Evolutionary conservation across 2,329 filamentous ascomycete species (phyloP).

Genomic region (Fonsecaea nubica): DNA sequence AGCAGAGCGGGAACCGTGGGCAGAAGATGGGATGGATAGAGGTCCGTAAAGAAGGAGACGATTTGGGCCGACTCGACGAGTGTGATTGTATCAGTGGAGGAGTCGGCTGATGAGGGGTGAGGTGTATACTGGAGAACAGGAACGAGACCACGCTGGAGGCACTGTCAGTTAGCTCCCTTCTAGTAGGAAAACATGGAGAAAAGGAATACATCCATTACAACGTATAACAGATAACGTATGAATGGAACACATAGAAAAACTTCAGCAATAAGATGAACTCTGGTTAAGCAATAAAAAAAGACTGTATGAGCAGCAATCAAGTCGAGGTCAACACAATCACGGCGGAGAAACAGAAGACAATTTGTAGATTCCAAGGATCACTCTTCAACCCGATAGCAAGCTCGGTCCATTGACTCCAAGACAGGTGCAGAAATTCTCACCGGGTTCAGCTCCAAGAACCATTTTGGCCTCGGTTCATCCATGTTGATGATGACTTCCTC

Average conservation of each 20-base stretch:
- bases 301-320: too few species aligned
- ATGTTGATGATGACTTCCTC: constrained; percentile 78
- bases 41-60: constrained; percentile 73
- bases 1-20: constrained; percentile 27
- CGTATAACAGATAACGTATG: too few species aligned
- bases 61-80: constrained; percentile 77
- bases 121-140: constrained; percentile 60
- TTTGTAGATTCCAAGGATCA: background rate
- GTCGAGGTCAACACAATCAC: too few species aligned
- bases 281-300: too few species aligned
- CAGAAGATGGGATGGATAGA: constrained; percentile 70
- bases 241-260: too few species aligned
- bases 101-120: constrained; percentile 58
- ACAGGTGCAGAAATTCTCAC: constrained; percentile 49
- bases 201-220: background rate
- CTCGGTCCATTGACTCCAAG: background rate
- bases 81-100: constrained; percentile 62
- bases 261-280: too few species aligned
- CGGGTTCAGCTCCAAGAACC: constrained; percentile 77
- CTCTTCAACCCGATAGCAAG: background rate
- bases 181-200: background rate
- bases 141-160: constrained; percentile 69
- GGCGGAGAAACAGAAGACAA: too few species aligned
- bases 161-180: background rate
- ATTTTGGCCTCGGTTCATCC: constrained; percentile 68